phyloP scores from a whole-genome alignment of 345 rosid species.

The Eucalyptus curtisii region DNA sequence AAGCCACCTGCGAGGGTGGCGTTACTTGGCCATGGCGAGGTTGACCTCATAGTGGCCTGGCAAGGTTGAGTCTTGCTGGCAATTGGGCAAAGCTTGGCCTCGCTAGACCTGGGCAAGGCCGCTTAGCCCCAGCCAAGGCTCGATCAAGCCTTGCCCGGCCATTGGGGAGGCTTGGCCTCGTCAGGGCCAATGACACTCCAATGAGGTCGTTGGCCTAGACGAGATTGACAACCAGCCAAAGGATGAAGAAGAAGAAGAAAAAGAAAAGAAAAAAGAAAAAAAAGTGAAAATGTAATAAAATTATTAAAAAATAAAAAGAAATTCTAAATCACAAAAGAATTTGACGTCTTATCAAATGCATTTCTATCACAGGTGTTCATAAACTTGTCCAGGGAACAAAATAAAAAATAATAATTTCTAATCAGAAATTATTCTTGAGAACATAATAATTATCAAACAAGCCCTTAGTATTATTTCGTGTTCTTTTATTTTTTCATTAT shows the following conservation, averaged over 20 bases:
- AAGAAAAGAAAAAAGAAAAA: too few relatives aligned
- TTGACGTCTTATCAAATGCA: rapidly evolving
- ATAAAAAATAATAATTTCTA: rapidly evolving
- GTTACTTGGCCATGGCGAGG: too few relatives aligned
- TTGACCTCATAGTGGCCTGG: rapidly evolving
- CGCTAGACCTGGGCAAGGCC: too few relatives aligned
- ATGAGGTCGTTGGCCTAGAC: rapidly evolving
- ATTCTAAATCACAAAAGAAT: too few relatives aligned
- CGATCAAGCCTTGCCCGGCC: rapidly evolving
- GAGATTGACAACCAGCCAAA: too few relatives aligned
- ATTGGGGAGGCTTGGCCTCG: rapidly evolving
- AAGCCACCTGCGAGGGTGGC: too few relatives aligned
- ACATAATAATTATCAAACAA: rapidly evolving
- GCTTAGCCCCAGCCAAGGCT: too few relatives aligned
- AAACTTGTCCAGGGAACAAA: rapidly evolving
- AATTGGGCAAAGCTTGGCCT: rapidly evolving
- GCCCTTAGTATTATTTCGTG: rapidly evolving
- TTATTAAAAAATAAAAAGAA: too few relatives aligned
- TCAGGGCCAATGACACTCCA: too few relatives aligned
- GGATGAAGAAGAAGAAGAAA: too few relatives aligned
- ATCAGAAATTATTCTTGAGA: rapidly evolving
- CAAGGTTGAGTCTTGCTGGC: rapidly evolving
- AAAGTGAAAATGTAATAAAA: too few relatives aligned
- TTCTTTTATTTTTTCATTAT: neutral
- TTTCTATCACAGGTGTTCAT: rapidly evolving